Evolutionary conservation across 176 grass and related monocot species (phyloP).

Genomic region (Dendrocalamus sinicus): DNA sequence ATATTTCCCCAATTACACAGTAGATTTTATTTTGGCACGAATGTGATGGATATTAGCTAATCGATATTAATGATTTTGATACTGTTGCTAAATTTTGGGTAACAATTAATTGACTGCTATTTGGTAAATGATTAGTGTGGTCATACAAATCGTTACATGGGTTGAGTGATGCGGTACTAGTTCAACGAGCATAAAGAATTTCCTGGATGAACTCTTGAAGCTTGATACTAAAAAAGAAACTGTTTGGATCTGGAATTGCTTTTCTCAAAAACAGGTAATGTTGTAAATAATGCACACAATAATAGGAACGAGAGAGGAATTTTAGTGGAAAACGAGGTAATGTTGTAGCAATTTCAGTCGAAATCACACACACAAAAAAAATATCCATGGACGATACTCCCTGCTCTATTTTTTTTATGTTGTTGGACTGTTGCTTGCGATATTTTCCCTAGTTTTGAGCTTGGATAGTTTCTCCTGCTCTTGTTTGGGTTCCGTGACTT

Average conservation of each 20-base stretch:
- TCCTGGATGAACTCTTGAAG: background rate
- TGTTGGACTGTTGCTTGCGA: no score
- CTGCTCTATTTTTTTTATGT: no score
- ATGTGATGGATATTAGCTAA: background rate
- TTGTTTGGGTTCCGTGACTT: no score
- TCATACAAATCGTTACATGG: background rate
- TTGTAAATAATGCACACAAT: no score
- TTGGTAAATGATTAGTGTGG: slow-evolving; percentile 1
- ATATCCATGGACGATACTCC: no score
- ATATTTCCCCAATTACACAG: slow-evolving; percentile 7
- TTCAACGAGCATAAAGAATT: background rate
- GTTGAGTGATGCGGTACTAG: background rate
- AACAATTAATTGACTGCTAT: background rate
- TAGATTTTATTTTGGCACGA: background rate
- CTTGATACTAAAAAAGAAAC: background rate
- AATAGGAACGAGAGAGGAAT: no score
- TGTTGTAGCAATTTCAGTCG: no score
- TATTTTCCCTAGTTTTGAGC: no score
- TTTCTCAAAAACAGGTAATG: background rate
- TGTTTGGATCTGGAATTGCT: background rate
- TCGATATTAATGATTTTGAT: background rate
- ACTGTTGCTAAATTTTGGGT: slow-evolving; percentile 20
- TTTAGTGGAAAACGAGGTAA: no score
- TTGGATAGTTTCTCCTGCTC: no score
- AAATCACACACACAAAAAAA: no score